phyloP scores from a whole-genome alignment of 768 basidiomycete species.

The Amanita pseudoporphyria region DNA sequence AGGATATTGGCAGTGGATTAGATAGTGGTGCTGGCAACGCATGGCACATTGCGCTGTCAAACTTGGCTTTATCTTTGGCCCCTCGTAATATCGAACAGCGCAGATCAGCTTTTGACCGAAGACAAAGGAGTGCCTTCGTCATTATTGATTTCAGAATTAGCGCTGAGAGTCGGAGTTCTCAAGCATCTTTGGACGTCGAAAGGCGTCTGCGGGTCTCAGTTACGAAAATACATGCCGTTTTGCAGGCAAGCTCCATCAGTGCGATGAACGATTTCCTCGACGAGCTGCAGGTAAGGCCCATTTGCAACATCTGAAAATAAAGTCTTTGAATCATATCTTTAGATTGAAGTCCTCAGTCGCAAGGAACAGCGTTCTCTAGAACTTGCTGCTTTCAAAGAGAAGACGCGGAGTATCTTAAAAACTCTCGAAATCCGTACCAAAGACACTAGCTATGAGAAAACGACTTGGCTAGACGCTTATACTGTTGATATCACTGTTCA shows the following conservation, averaged over 20 bases:
- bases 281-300: constrained; percentile 54
- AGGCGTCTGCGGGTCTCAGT: constrained; percentile 42
- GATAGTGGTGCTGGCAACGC: constrained; percentile 33
- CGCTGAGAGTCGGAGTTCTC: constrained; percentile 16
- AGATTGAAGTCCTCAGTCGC: constrained; percentile 69
- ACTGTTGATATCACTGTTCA: constrained; percentile 44
- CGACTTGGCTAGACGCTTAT: constrained; percentile 46
- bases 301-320: background rate
- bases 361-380: constrained; percentile 71
- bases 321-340: background rate
- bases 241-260: constrained; percentile 90
- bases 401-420: constrained; percentile 60
- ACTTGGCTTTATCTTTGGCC: constrained; percentile 78
- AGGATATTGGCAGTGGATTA: constrained; percentile 58
- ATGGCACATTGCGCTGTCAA: constrained; percentile 67
- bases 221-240: constrained; percentile 80
- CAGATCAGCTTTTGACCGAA: constrained; percentile 40
- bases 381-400: constrained; percentile 75
- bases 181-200: constrained; percentile 13
- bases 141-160: constrained; percentile 59
- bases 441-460: constrained; percentile 25
- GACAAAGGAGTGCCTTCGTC: constrained; percentile 74
- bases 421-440: constrained; percentile 62
- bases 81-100: constrained; percentile 33
- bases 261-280: constrained; percentile 88